Base-by-base conservation (phyloP, 1,284 basidiomycete species). In the Laetiporus sulphureus region DNA sequence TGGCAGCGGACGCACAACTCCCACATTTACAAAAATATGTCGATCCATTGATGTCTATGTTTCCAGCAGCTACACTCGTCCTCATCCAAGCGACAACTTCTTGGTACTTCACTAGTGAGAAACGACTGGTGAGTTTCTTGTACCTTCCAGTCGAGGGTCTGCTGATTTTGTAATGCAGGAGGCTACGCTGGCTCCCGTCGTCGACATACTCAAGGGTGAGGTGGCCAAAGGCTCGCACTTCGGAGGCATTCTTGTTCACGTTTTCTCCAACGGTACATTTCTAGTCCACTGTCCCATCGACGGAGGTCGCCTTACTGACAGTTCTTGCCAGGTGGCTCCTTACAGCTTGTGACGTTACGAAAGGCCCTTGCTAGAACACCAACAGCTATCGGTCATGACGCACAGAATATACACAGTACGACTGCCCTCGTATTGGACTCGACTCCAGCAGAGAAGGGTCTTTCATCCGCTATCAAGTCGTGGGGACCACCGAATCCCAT, bases 381-480 rank as follows among this genome's bases (percentile, higher is more conserved):
- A 10, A 7, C 7, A 15, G 11, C 6, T 24, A n/a, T 25, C 25
- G 3, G 16, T 7, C 16, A n/a, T n/a, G 20, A 15, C n/a, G 31
- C 12, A 7, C 8, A 8, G 8, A 13, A 7, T 13, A 13, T 13
- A 13, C 25, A 13, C 27, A 47, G 35, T 5, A 42, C 46, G 4
- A 45, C 38, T 3, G 48, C 46, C 3, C 42, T 50, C 18, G 37
- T 50, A 12, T 46, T 48, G 16, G 48, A 50, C 33, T 50, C 48
- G 11, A 35, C 38, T 6, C 46, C 46, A 16, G 40, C 35, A 6
- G 40, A 42, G 30, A 40, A 43, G n/a, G 43, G 40, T 3, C 46
- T 48, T n/a, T 21, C 32, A 31, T 43, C 38, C 21, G 41, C 47
- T 10, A 33, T 49, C n/a, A 29, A 38, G 12, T 32, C 41, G 1